Conservation (phyloP, 345 rosid genomes). For the Lumnitzera littorea region DNA sequence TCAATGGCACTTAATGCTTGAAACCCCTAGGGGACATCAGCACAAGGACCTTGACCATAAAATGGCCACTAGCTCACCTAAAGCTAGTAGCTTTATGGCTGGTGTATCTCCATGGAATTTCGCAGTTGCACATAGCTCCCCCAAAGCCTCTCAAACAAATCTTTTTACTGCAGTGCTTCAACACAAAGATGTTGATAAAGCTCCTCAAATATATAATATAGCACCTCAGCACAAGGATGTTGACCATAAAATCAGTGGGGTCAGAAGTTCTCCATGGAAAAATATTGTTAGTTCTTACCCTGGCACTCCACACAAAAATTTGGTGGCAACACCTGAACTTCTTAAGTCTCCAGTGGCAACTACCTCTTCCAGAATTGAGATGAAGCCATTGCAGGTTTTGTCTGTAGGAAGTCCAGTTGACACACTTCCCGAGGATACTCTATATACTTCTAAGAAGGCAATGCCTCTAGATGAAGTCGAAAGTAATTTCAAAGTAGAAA, state of each 20-base stretch:
- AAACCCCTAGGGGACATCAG: slow-evolving; percentile 24
- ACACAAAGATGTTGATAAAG: too few species aligned
- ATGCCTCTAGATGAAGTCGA: slow-evolving; percentile 17
- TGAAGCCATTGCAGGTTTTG: slow-evolving; percentile 22
- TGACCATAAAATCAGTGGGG: too few species aligned
- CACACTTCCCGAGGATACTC: slow-evolving; percentile 20
- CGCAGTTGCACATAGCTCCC: not conserved
- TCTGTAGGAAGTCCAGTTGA: slow-evolving; percentile 28
- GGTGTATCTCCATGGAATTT: too few species aligned
- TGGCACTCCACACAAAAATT: slow-evolving; percentile 6
- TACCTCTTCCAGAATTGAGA: slow-evolving; percentile 25
- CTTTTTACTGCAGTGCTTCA: too few species aligned
- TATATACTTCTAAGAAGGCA: slow-evolving; percentile 12
- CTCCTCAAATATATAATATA: too few species aligned
- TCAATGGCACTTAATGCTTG: slow-evolving; percentile 18
- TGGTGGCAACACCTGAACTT: slow-evolving; percentile 27
- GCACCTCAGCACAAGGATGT: too few species aligned
- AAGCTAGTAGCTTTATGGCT: not conserved
- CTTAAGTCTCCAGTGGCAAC: slow-evolving; percentile 24
- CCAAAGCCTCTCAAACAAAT: slow-evolving; percentile 4
- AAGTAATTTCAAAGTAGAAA: slow-evolving; percentile 5
- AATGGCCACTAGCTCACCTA: slow-evolving; percentile 28
- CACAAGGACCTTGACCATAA: slow-evolving; percentile 22
- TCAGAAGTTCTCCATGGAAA: too few species aligned
- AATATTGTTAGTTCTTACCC: not conserved